phyloP scores from a whole-genome alignment of 140 eudicot genomes.

The Stevia rebaudiana region DNA sequence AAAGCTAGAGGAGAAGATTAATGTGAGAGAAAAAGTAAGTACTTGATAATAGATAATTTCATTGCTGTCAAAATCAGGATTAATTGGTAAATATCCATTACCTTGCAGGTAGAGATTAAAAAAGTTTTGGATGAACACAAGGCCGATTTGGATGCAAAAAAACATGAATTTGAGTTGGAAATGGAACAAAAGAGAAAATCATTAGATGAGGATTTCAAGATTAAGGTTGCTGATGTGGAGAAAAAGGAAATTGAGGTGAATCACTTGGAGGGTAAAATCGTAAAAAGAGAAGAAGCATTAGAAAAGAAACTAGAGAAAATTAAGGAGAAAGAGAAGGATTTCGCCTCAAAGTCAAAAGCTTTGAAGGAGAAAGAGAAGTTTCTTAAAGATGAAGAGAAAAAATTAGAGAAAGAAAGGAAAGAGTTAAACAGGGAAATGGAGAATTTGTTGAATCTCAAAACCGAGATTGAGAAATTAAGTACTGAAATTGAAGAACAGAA shows the following conservation, averaged over 20 bases:
- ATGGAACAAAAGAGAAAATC: slow-evolving; percentile 64
- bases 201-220: slow-evolving; percentile 60
- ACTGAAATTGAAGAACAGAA: slow-evolving; percentile 57
- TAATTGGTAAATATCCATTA: slow-evolving; percentile 6
- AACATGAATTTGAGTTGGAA: slow-evolving; percentile 66
- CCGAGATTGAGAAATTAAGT: slow-evolving; percentile 52
- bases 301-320: slow-evolving; percentile 63
- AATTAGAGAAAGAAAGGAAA: slow-evolving; percentile 52
- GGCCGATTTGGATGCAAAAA: slow-evolving; percentile 48
- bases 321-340: slow-evolving; percentile 71
- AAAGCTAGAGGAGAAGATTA: slow-evolving; percentile 65
- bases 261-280: slow-evolving; percentile 65
- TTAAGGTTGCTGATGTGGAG: slow-evolving; percentile 58
- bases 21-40: slow-evolving; percentile 62
- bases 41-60: background rate
- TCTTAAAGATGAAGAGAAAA: slow-evolving; percentile 55
- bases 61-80: background rate
- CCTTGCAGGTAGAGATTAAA: slow-evolving; percentile 71
- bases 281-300: slow-evolving; percentile 74
- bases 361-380: slow-evolving; percentile 69
- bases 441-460: slow-evolving; percentile 47
- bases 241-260: slow-evolving; percentile 67
- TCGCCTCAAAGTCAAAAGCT: slow-evolving; percentile 58
- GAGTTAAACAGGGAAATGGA: slow-evolving; percentile 53
- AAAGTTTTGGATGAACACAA: slow-evolving; percentile 91